phyloP scores from a whole-genome alignment of 352 stramenopile species.

The Plasmopara muralis region DNA sequence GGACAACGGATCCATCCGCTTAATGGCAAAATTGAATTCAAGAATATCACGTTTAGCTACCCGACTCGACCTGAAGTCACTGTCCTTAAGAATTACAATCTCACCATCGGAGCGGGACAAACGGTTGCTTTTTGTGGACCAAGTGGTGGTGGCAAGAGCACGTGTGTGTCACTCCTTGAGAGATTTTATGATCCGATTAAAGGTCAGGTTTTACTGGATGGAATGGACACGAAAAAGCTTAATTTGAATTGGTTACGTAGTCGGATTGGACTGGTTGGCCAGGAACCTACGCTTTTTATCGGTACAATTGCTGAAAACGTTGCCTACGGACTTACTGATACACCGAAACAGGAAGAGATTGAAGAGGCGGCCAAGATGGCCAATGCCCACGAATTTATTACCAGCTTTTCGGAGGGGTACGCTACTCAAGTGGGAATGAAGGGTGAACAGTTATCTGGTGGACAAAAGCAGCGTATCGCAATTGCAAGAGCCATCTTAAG shows the following conservation, averaged over 20 bases:
- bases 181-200: slow-evolving; percentile 3
- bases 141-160: slow-evolving; percentile 3
- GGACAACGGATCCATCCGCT: neutral
- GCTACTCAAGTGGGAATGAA: slow-evolving; percentile 1
- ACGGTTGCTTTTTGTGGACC: slow-evolving; percentile 5
- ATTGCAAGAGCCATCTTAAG: slow-evolving; percentile 4
- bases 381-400: slow-evolving; percentile 4
- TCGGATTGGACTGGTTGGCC: slow-evolving; percentile 2
- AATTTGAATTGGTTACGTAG: slow-evolving; percentile 4
- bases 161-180: slow-evolving; percentile 3
- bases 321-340: slow-evolving; percentile 2
- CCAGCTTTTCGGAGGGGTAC: slow-evolving; percentile 1
- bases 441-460: slow-evolving; percentile 2
- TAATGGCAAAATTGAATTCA: slow-evolving; percentile 2
- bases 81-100: slow-evolving; percentile 4
- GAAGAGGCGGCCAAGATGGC: slow-evolving; percentile 3
- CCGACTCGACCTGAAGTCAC: slow-evolving; percentile 1
- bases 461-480: slow-evolving; percentile 5
- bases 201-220: slow-evolving; percentile 2
- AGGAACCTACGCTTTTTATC: slow-evolving; percentile 5
- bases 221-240: slow-evolving; percentile 1
- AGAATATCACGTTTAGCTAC: slow-evolving; percentile 2
- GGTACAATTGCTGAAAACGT: slow-evolving; percentile 3
- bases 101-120: slow-evolving; percentile 1
- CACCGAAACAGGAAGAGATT: slow-evolving; percentile 1